Conservation (phyloP, 768 basidiomycete genomes). For the Sarcodon sp. region DNA sequence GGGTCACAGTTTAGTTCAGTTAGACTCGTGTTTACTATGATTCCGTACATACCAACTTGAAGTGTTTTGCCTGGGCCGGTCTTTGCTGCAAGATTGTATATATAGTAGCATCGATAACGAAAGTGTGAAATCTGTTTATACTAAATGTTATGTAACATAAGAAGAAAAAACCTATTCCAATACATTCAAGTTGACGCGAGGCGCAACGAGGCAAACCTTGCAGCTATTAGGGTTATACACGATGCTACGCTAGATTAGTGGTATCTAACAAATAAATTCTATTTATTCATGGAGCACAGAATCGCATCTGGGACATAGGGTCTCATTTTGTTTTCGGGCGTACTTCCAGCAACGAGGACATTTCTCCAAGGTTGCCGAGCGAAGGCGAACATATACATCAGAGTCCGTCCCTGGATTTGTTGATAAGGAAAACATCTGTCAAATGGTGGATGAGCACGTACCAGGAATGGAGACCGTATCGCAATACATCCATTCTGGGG, state of each 20-base stretch:
- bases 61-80: too few species aligned
- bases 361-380: constrained; percentile 48
- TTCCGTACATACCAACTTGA: too few species aligned
- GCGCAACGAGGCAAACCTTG: not conserved
- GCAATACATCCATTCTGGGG: constrained; percentile 37
- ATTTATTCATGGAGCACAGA: constrained; percentile 9
- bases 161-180: too few species aligned
- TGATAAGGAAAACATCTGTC: constrained; percentile 14
- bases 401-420: constrained; percentile 14
- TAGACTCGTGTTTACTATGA: too few species aligned
- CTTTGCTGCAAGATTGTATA: too few species aligned
- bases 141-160: too few species aligned
- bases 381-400: constrained; percentile 31
- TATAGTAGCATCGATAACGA: too few species aligned
- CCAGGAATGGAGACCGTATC: constrained; percentile 32
- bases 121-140: too few species aligned
- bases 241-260: not conserved
- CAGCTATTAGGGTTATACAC: constrained; percentile 3
- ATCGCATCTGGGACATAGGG: constrained; percentile 56
- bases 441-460: constrained; percentile 16
- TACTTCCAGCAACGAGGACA: constrained; percentile 92
- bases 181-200: too few species aligned
- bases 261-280: constrained; percentile 5
- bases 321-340: constrained; percentile 34
- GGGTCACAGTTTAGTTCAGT: too few species aligned